phyloP scores from a whole-genome alignment of 1,139 yeast species.

The Starmera stellimalicola region DNA sequence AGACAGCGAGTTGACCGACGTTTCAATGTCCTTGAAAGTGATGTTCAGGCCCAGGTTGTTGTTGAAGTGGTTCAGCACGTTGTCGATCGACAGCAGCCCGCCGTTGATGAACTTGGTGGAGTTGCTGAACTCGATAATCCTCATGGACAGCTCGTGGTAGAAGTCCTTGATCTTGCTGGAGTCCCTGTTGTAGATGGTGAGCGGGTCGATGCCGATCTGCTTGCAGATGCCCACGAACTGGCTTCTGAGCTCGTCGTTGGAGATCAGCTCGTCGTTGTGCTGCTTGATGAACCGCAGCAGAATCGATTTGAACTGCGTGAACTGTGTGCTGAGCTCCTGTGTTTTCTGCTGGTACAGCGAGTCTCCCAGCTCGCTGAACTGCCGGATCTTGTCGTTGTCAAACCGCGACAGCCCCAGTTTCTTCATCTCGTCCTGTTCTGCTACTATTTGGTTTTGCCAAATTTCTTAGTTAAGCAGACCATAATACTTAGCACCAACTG shows the following conservation, averaged over 20 bases:
- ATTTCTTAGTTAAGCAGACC: background rate
- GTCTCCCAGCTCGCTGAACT: conserved; percentile 12
- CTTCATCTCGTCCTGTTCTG: conserved; percentile 8
- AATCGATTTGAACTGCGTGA: conserved; percentile 15
- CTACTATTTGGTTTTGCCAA: background rate
- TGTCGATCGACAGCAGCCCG: conserved; percentile 13
- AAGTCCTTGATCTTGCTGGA: conserved; percentile 13
- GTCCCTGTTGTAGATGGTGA: conserved; percentile 10
- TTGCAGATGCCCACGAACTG: conserved; percentile 13
- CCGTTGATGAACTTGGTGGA: conserved; percentile 13
- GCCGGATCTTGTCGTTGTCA: conserved; percentile 7
- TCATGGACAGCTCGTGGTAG: conserved; percentile 13
- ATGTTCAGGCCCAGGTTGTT: conserved; percentile 4
- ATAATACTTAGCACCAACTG: too few relatives aligned
- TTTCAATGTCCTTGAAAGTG: conserved; percentile 12
- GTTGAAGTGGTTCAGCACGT: conserved; percentile 8
- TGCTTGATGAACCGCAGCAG: conserved; percentile 14
- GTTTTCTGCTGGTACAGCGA: conserved; percentile 10
- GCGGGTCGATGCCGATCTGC: conserved; percentile 15
- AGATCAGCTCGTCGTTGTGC: conserved; percentile 11
- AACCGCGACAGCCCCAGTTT: conserved; percentile 14
- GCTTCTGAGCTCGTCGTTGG: conserved; percentile 8
- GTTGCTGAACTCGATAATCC: conserved; percentile 14
- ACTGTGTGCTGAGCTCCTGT: conserved; percentile 12
- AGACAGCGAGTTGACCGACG: conserved; percentile 8